These are phyloP conservation scores for Cryptococcus depauperatus DNA, from an alignment of 1,284 basidiomycete genomes.

Conservation along the genomic window DNA sequence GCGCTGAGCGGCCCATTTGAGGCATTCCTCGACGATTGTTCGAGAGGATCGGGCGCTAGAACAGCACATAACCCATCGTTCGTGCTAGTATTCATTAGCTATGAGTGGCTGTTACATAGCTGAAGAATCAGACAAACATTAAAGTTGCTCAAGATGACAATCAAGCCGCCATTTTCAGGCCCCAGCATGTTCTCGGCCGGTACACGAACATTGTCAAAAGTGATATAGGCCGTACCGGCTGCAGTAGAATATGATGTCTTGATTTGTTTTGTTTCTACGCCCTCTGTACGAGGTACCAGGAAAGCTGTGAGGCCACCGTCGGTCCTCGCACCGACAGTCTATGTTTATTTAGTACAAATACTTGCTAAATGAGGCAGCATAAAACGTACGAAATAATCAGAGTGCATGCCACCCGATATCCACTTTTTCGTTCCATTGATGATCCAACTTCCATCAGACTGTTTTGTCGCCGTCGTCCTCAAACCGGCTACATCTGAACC, in stretches of 20 bases:
- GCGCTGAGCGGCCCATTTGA: slow-evolving; percentile 62
- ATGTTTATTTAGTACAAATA: neutral
- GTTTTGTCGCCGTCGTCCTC: slow-evolving; percentile 71
- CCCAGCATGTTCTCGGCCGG: slow-evolving; percentile 81
- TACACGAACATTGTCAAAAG: slow-evolving; percentile 78
- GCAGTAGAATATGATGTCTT: slow-evolving; percentile 76
- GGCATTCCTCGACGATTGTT: slow-evolving; percentile 42
- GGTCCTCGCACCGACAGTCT: slow-evolving; percentile 40
- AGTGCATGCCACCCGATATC: slow-evolving; percentile 76
- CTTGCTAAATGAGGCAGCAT: neutral
- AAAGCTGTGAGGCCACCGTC: slow-evolving; percentile 78
- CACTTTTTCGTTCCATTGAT: slow-evolving; percentile 84
- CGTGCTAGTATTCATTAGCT: slow-evolving; percentile 12
- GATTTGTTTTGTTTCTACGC: slow-evolving; percentile 75
- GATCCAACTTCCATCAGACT: slow-evolving; percentile 67
- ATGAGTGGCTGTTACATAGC: neutral
- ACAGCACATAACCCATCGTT: slow-evolving; percentile 42
- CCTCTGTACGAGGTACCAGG: slow-evolving; percentile 65
- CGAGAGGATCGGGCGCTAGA: slow-evolving; percentile 34
- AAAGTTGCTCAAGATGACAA: slow-evolving; percentile 56
- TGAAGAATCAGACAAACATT: slow-evolving; percentile 26
- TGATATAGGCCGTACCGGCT: slow-evolving; percentile 73
- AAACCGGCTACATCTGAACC: slow-evolving; percentile 82
- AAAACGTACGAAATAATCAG: slow-evolving; percentile 40
- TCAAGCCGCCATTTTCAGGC: slow-evolving; percentile 69